Evolutionary conservation across 1,284 basidiomycete genomes (phyloP).

Genomic region (Phellinidium pouzarii): DNA sequence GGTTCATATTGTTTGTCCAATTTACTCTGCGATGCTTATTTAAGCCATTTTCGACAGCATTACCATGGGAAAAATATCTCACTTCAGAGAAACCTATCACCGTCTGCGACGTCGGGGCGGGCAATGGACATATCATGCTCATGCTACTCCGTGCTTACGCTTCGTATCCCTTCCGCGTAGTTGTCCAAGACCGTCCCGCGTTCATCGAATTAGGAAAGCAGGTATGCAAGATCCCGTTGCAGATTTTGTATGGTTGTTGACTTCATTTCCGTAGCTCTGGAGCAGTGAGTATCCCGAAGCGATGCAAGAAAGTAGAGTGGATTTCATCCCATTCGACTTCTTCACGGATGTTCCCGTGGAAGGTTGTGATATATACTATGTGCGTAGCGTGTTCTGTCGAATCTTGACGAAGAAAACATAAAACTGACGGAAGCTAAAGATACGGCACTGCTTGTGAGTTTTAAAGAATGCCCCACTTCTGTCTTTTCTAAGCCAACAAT

Average conservation of each 20-base stretch:
- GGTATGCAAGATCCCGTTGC: too few species aligned
- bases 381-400: slow-evolving; percentile 23
- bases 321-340: slow-evolving; percentile 40
- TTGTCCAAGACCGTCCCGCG: slow-evolving; percentile 38
- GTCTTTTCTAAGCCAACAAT: too few species aligned
- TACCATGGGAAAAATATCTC: slow-evolving; percentile 37
- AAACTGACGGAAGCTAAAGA: background rate
- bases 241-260: too few species aligned
- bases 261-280: too few species aligned
- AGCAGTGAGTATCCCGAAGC: slow-evolving; percentile 28
- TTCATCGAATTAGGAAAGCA: too few species aligned
- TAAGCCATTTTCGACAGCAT: slow-evolving; percentile 26
- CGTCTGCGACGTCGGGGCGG: slow-evolving; percentile 44
- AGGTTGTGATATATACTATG: slow-evolving; percentile 40
- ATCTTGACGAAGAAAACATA: background rate
- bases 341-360: slow-evolving; percentile 34
- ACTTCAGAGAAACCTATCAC: slow-evolving; percentile 25
- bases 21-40: background rate
- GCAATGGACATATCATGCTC: slow-evolving; percentile 37
- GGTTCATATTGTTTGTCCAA: slow-evolving; percentile 21
- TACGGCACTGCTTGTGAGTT: slow-evolving; percentile 2
- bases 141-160: slow-evolving; percentile 35
- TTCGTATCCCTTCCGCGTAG: slow-evolving; percentile 29
- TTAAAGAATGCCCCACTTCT: too few species aligned
- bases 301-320: slow-evolving; percentile 29